Conservation (phyloP, 805 yeast species). For the Blastobotrys peoriensis region DNA sequence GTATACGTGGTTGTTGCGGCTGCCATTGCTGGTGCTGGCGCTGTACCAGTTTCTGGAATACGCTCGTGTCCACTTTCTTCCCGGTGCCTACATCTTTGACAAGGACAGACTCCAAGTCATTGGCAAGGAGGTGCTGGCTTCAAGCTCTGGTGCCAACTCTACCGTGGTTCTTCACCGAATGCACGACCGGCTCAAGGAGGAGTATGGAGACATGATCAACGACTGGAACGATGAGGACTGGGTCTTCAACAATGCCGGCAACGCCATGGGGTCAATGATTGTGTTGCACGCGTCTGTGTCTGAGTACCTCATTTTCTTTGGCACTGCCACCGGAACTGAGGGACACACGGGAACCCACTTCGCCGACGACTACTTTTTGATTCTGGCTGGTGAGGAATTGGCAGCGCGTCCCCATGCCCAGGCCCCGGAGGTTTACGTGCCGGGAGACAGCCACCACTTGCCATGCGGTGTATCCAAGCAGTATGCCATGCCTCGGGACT, state of each 20-base stretch:
- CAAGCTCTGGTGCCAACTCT: conserved; percentile 36
- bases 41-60: conserved; percentile 20
- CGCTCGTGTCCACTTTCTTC: conserved; percentile 41
- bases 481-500: conserved; percentile 74
- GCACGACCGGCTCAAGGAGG: conserved; percentile 48
- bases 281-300: conserved; percentile 90
- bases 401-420: conserved; percentile 66
- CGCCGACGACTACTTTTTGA: conserved; percentile 96
- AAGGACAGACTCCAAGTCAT: conserved; percentile 51
- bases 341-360: conserved; percentile 95
- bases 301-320: conserved; percentile 90
- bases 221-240: conserved; percentile 72
- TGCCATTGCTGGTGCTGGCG: conserved; percentile 14
- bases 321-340: conserved; percentile 89
- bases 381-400: conserved; percentile 68
- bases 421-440: conserved; percentile 62
- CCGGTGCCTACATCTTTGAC: conserved; percentile 66
- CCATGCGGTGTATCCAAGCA: conserved; percentile 71
- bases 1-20: neutral
- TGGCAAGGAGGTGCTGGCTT: conserved; percentile 45
- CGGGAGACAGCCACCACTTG: conserved; percentile 85
- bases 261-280: conserved; percentile 93
- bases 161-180: conserved; percentile 59
- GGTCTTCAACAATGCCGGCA: conserved; percentile 97
- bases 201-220: conserved; percentile 72